Percentiles rank a stretch among this genome's conserved stretches.
Evolutionary conservation across 2,329 filamentous ascomycete genomes (phyloP).

Genomic region (Colletotrichum tropicale): DNA sequence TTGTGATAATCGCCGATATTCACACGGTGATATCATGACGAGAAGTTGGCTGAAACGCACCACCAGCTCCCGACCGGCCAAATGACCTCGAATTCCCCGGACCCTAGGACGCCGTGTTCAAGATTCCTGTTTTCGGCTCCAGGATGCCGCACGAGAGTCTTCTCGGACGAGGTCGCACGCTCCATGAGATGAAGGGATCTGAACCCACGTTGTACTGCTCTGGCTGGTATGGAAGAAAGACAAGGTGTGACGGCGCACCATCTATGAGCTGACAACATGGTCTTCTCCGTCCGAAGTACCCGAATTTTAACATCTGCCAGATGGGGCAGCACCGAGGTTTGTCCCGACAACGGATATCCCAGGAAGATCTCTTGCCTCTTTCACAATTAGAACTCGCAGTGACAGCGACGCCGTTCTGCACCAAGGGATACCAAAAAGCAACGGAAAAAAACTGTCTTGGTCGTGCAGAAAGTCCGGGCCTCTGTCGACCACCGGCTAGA

Average conservation of each 20-base stretch:
- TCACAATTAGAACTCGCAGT: neutral
- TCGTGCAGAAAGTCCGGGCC: neutral
- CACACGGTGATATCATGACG: slow-evolving; percentile 1
- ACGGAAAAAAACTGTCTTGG: neutral
- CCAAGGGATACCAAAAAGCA: slow-evolving; percentile 3
- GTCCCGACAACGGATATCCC: neutral
- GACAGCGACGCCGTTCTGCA: neutral
- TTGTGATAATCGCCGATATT: neutral
- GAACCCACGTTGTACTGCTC: neutral
- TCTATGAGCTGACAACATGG: neutral
- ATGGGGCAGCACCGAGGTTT: neutral
- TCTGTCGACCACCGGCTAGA: neutral
- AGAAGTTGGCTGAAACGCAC: neutral
- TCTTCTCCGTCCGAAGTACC: neutral
- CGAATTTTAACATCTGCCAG: neutral
- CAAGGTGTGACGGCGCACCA: slow-evolving; percentile 4
- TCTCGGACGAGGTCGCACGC: neutral
- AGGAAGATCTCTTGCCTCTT: neutral
- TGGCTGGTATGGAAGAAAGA: slow-evolving; percentile 15
- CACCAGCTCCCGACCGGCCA: neutral
- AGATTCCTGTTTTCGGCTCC: neutral
- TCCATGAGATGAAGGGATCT: slow-evolving; percentile 6
- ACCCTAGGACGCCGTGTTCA: neutral
- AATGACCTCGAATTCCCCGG: neutral
- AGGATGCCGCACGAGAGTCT: neutral